Percentiles rank a stretch among this genome's conserved stretches.
Evolutionary conservation across 768 basidiomycete genomes (phyloP).

Genomic region (Holtermanniella nyarrowii): DNA sequence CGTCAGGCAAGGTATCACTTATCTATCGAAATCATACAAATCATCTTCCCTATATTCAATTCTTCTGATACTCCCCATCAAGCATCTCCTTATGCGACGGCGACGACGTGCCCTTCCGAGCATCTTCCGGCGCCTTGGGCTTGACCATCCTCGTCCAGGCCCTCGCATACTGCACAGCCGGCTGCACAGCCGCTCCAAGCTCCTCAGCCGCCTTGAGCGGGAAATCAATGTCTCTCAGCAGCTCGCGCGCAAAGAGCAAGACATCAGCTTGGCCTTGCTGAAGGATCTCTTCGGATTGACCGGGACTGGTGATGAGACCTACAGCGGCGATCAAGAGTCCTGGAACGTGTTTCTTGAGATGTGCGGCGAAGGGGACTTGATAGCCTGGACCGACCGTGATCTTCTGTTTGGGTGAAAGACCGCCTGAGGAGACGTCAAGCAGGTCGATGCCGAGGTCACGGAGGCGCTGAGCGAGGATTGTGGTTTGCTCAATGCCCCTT

Average conservation of each 20-base stretch:
- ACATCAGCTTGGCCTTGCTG: constrained; percentile 59
- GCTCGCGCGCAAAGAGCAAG: constrained; percentile 56
- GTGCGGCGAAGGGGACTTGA: constrained; percentile 60
- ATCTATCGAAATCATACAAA: no score
- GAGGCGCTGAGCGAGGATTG: constrained; percentile 50
- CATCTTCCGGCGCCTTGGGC: constrained; percentile 2
- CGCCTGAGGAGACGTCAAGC: constrained; percentile 62
- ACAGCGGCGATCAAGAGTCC: constrained; percentile 50
- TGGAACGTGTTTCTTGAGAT: constrained; percentile 38
- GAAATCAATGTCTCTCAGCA: constrained; percentile 60
- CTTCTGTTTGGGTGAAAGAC: constrained; percentile 55
- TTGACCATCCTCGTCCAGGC: constrained; percentile 47
- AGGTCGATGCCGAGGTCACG: constrained; percentile 59
- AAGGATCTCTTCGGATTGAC: constrained; percentile 57
- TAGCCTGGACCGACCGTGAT: constrained; percentile 44
- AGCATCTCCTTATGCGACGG: no score
- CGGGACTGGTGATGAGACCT: constrained; percentile 59
- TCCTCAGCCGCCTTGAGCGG: constrained; percentile 53
- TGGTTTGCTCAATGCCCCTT: constrained; percentile 70
- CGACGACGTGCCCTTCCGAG: no score
- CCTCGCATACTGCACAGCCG: constrained; percentile 63
- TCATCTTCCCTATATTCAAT: neutral
- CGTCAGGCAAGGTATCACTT: no score
- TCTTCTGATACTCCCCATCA: neutral
- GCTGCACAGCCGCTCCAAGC: constrained; percentile 56